Percentiles rank a stretch among this genome's conserved stretches.
These are phyloP conservation scores for Suillus plorans DNA, from an alignment of 768 basidiomycete species.

Conservation along the genomic window DNA sequence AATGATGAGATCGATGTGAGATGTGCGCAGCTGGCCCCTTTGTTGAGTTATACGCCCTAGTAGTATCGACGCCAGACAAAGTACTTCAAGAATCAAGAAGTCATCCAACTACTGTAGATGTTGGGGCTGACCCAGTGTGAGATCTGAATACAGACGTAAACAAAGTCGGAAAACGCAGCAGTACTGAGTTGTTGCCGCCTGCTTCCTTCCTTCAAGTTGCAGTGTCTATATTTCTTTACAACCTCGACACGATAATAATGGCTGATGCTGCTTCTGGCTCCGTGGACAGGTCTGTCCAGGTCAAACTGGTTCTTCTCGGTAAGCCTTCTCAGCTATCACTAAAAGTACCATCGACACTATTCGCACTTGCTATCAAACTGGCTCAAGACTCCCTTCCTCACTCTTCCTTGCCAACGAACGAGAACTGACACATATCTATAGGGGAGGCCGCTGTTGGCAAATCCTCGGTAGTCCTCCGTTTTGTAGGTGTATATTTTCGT, in stretches of 20 bases:
- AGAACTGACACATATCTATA: conserved; percentile 30
- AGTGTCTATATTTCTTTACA: conserved; percentile 10
- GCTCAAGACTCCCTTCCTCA: not conserved
- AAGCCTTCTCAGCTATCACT: conserved; percentile 24
- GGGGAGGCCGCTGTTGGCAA: conserved; percentile 99
- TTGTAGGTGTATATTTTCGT: conserved; percentile 54
- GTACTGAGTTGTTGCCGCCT: not conserved
- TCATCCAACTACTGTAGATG: no score
- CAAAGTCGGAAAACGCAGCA: conserved; percentile 14
- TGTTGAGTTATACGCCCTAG: not conserved
- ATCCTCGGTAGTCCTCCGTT: conserved; percentile 96
- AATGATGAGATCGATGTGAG: not conserved
- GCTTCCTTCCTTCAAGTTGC: not conserved
- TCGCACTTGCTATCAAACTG: conserved; percentile 2
- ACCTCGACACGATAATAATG: conserved; percentile 45
- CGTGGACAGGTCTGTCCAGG: conserved; percentile 90
- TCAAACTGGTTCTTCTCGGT: conserved; percentile 97
- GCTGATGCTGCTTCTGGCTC: conserved; percentile 73
- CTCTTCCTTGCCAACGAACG: not conserved
- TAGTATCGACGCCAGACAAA: not conserved
- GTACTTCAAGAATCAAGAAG: not conserved
- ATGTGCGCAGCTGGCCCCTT: not conserved
- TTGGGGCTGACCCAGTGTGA: conserved; percentile 4
- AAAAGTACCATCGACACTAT: not conserved
- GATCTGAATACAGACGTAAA: conserved; percentile 23